These are phyloP conservation scores for Monotropa hypopitys DNA, from an alignment of 179 eudicot genomes.

Conservation along the genomic window DNA sequence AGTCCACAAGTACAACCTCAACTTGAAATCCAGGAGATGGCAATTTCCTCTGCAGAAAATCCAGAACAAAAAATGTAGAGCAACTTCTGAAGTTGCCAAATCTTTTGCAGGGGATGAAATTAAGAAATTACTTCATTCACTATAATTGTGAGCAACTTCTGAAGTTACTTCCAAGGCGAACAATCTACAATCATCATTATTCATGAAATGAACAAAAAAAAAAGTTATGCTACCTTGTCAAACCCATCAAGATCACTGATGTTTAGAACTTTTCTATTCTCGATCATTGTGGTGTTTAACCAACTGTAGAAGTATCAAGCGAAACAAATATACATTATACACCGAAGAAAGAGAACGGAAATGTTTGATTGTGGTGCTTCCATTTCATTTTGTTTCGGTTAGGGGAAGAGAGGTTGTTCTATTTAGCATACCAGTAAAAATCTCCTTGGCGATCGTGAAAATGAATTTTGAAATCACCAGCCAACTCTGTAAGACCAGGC, in stretches of 20 bases:
- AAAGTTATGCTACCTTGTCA: conserved; percentile 54
- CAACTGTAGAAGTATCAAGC: conserved; percentile 38
- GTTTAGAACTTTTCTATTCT: conserved; percentile 50
- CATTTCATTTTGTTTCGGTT: neutral
- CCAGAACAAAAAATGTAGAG: neutral
- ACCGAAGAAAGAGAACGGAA: neutral
- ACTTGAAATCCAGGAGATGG: conserved; percentile 97
- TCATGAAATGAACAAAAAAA: neutral
- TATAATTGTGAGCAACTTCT: neutral
- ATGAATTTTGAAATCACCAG: conserved; percentile 82
- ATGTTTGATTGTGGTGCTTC: neutral
- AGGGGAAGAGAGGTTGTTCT: neutral
- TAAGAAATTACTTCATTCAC: neutral
- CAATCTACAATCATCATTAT: neutral
- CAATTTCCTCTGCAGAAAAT: conserved; percentile 60
- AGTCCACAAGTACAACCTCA: conserved; percentile 82
- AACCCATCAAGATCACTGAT: conserved; percentile 79
- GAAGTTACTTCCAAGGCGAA: neutral
- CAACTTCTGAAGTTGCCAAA: too few species aligned
- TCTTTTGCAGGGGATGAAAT: neutral
- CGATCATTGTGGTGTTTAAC: conserved; percentile 82
- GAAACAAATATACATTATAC: conserved; percentile 1
- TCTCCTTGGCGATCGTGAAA: conserved; percentile 97
- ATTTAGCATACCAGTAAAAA: conserved; percentile 71
- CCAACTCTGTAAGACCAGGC: conserved; percentile 77